Base-by-base conservation (phyloP, 2,329 filamentous ascomycete genomes). In the Hymenoscyphus fraxineus region DNA sequence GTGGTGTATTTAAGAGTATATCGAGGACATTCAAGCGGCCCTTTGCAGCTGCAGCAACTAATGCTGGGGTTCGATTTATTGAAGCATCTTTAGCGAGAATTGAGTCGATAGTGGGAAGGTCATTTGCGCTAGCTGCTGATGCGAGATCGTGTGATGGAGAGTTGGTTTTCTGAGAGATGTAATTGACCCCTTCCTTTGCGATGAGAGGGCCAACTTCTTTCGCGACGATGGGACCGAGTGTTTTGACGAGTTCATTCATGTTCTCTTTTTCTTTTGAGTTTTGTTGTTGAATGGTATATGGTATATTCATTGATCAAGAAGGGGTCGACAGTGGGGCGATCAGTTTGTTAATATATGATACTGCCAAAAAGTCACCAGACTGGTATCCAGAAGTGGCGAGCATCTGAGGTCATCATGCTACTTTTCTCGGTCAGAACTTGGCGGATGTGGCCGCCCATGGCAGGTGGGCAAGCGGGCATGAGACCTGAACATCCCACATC, bases 21-120 rank as follows among this genome's bases (percentile, higher is more conserved):
- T 70, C 66, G 16, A 70, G 47, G 38, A 62, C 35, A 6, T 64
- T 63, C 12, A 70, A 38, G 51, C 65, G 60, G 1, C 68, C 68
- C 12, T 61, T 61, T 22, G 60, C 51, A 2, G 67, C 54, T 13
- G 68, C 67, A 5, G 62, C 65, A 6, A 70, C 64, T 4, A 70
- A 64, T 7, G 67, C 68, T 3, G 67, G 68, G 9, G 54, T 64
- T 2, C 68, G 63, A 60, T 70, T 60, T 32, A 67, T 47, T 1
- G 39, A 39, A 5, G 65, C 61, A 31, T 66, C 60, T 51, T 66
- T 65, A 1, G 62, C 59, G 13, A 70, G 59, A 6, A 67, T 32
- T 10, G 13, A 38, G 32, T 62, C 51, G 1, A 69, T 56, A 2
- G 51, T 51, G 6, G 35, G 31, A 3, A 54, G 60, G 35, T 68